phyloP scores from a whole-genome alignment of 129 eudicot species.

The Pseudognaphalium luteoalbum region DNA sequence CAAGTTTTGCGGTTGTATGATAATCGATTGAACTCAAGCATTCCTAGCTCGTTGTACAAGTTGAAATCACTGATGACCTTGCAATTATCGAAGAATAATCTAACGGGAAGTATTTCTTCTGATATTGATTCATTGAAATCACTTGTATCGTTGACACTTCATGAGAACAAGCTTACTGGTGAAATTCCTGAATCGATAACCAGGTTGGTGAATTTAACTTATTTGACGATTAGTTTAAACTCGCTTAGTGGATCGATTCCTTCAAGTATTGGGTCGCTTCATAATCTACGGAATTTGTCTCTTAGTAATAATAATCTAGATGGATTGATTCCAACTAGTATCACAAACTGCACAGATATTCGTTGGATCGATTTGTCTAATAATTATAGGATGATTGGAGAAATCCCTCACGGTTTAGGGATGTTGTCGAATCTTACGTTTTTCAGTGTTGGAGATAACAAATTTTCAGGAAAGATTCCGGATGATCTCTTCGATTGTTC shows the following conservation, averaged over 20 bases:
- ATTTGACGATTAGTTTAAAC: slow-evolving; percentile 51
- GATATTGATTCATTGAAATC: slow-evolving; percentile 47
- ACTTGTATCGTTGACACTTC: slow-evolving; percentile 50
- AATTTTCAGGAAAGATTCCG: slow-evolving; percentile 55
- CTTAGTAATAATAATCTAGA: slow-evolving; percentile 45
- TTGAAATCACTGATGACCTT: slow-evolving; percentile 51
- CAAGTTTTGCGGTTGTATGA: slow-evolving; percentile 44
- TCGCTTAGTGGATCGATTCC: slow-evolving; percentile 66
- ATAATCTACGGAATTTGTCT: slow-evolving; percentile 57
- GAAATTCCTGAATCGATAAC: slow-evolving; percentile 61
- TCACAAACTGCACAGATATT: slow-evolving; percentile 63
- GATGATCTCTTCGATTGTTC: slow-evolving; percentile 62
- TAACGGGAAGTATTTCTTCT: slow-evolving; percentile 55
- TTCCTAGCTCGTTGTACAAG: slow-evolving; percentile 57
- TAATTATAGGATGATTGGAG: slow-evolving; percentile 46
- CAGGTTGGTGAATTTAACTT: slow-evolving; percentile 48
- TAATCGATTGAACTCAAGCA: slow-evolving; percentile 55
- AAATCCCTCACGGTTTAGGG: slow-evolving; percentile 59
- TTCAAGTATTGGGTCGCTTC: slow-evolving; percentile 56
- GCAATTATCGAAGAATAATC: slow-evolving; percentile 52
- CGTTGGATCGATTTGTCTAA: slow-evolving; percentile 36
- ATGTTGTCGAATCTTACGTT: slow-evolving; percentile 50
- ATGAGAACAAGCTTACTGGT: slow-evolving; percentile 55
- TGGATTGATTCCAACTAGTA: slow-evolving; percentile 59
- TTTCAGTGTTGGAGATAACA: slow-evolving; percentile 41